Evolutionary conservation across 768 basidiomycete genomes (phyloP).

Genomic region (Infundibulicybe gibba): DNA sequence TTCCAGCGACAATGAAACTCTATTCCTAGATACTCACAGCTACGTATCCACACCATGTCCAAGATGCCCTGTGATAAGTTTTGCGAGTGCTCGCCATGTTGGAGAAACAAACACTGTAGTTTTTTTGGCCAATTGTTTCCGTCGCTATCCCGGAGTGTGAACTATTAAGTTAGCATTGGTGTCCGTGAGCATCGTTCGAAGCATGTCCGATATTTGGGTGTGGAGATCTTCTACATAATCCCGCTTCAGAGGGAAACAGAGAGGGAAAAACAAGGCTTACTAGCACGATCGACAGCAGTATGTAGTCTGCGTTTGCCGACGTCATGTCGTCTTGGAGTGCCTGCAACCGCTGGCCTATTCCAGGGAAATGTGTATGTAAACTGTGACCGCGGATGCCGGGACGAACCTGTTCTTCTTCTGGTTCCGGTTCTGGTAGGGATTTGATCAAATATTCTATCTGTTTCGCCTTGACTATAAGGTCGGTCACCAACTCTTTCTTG

Average conservation of each 20-base stretch:
- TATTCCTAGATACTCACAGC: too few species aligned
- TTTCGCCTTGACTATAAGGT: constrained; percentile 84
- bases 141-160: constrained; percentile 2
- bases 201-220: constrained; percentile 52
- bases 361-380: not conserved
- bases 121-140: too few species aligned
- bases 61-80: too few species aligned
- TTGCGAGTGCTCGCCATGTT: too few species aligned
- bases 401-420: constrained; percentile 70
- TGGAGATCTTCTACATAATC: constrained; percentile 52
- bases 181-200: constrained; percentile 54
- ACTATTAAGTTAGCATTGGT: constrained; percentile 30
- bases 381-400: too few species aligned
- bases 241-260: not conserved
- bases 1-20: too few species aligned
- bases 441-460: constrained; percentile 85
- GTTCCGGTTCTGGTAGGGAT: constrained; percentile 73
- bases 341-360: constrained; percentile 62
- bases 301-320: constrained; percentile 72
- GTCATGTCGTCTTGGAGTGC: constrained; percentile 68
- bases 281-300: constrained; percentile 69
- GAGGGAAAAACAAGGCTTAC: constrained; percentile 38
- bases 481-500: constrained; percentile 78
- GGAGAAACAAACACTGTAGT: too few species aligned
- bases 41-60: too few species aligned